A percentile compares a stretch with the other conserved stretches of the same genome.
phyloP scores from a whole-genome alignment of 768 basidiomycete genomes.

The Phylloporus sp. region DNA sequence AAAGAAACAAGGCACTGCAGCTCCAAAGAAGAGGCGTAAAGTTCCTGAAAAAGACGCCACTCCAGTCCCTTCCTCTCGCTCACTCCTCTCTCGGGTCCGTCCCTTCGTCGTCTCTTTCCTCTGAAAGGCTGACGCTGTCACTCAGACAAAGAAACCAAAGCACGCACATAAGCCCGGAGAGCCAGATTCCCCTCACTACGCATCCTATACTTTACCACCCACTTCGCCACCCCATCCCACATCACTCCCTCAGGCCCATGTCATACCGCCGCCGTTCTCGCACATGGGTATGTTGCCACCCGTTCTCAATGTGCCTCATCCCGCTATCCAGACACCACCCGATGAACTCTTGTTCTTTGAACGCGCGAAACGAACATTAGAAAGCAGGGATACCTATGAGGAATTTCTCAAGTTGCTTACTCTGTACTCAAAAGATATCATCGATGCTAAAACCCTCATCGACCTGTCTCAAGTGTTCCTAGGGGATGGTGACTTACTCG shows the following conservation, averaged over 20 bases:
- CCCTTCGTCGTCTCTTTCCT: neutral
- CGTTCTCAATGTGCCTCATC: slow-evolving; percentile 25
- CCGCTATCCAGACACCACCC: slow-evolving; percentile 38
- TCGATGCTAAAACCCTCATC: slow-evolving; percentile 79
- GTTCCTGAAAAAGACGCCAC: slow-evolving; percentile 65
- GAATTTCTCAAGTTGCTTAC: slow-evolving; percentile 93
- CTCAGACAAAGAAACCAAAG: slow-evolving; percentile 61
- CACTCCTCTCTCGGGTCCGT: slow-evolving; percentile 46
- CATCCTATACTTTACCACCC: slow-evolving; percentile 43
- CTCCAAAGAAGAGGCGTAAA: slow-evolving; percentile 59
- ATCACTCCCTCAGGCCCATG: slow-evolving; percentile 20
- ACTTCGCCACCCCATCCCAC: slow-evolving; percentile 31
- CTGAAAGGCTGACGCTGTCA: slow-evolving; percentile 1
- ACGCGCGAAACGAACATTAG: slow-evolving; percentile 77
- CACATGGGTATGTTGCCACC: slow-evolving; percentile 26
- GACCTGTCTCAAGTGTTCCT: slow-evolving; percentile 80
- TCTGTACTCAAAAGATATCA: slow-evolving; percentile 88
- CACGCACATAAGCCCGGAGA: slow-evolving; percentile 60
- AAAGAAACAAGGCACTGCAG: slow-evolving; percentile 41
- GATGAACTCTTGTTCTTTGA: slow-evolving; percentile 95
- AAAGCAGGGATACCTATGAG: slow-evolving; percentile 75
- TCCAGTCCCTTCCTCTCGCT: slow-evolving; percentile 51
- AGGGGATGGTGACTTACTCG: slow-evolving; percentile 73
- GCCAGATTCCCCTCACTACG: slow-evolving; percentile 43
- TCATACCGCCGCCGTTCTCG: slow-evolving; percentile 29